Conservation (phyloP, 148 eudicot species). For the Dysphania ambrosioides region DNA sequence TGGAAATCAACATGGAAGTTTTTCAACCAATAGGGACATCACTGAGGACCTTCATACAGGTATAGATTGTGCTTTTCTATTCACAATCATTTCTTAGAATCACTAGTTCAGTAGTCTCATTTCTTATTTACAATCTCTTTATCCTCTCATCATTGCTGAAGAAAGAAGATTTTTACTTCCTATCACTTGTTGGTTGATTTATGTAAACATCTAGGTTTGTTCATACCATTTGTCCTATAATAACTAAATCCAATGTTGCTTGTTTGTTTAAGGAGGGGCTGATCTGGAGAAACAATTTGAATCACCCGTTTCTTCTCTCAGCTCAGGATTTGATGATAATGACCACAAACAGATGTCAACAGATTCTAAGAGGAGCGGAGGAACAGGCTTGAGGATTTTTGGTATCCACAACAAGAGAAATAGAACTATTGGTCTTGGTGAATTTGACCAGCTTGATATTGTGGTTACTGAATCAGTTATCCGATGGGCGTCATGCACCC, state of each 20-base stretch:
- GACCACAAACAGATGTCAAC: constrained; percentile 37
- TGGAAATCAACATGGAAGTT: constrained; percentile 27
- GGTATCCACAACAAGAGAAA: constrained; percentile 77
- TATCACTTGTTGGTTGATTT: neutral
- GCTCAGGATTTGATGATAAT: constrained; percentile 18
- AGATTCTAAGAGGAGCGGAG: constrained; percentile 44
- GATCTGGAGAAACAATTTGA: constrained; percentile 34
- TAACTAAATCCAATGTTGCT: neutral
- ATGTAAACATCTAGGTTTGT: neutral
- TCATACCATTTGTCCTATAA: neutral
- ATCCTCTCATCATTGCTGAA: neutral
- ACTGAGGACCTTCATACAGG: constrained; percentile 27
- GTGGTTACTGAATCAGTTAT: constrained; percentile 69
- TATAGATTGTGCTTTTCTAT: constrained; percentile 13
- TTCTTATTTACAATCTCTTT: too few species aligned
- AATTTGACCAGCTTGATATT: constrained; percentile 63
- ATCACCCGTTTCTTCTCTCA: constrained; percentile 32
- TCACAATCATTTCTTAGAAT: neutral
- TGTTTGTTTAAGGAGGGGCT: constrained; percentile 15
- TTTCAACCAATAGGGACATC: constrained; percentile 21
- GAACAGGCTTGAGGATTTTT: constrained; percentile 35
- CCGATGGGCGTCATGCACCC: constrained; percentile 92
- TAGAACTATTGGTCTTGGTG: constrained; percentile 81
- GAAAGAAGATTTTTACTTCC: too few species aligned
- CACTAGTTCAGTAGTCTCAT: neutral